These are phyloP conservation scores for Naematelia encephala DNA, from an alignment of 768 basidiomycete genomes.

Conservation along the genomic window DNA sequence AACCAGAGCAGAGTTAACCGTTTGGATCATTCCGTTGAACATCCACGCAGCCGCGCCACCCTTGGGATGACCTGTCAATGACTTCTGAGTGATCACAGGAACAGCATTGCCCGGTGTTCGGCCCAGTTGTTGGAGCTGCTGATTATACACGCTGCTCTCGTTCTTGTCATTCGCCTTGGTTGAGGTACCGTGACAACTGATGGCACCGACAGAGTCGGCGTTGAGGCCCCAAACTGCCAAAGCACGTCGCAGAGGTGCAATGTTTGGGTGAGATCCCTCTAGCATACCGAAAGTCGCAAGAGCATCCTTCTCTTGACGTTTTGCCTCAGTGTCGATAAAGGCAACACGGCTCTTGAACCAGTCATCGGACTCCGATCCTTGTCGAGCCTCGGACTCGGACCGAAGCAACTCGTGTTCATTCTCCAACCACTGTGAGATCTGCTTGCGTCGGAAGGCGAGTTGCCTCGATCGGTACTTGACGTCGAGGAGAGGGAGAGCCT, in stretches of 20 bases:
- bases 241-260: constrained; percentile 89
- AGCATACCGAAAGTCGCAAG: constrained; percentile 95
- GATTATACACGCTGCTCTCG: constrained; percentile 95
- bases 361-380: constrained; percentile 57
- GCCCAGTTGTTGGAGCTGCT: constrained; percentile 80
- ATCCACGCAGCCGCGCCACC: constrained; percentile 99
- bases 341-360: constrained; percentile 74
- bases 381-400: constrained; percentile 62
- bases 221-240: constrained; percentile 95
- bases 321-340: constrained; percentile 84
- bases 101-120: constrained; percentile 95
- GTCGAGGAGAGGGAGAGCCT: constrained; percentile 75
- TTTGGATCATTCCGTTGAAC: constrained; percentile 85
- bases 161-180: constrained; percentile 80
- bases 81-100: constrained; percentile 96
- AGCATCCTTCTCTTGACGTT: constrained; percentile 85
- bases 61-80: constrained; percentile 93
- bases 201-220: constrained; percentile 75
- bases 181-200: constrained; percentile 55
- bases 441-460: constrained; percentile 87
- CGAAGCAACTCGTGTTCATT: constrained; percentile 83
- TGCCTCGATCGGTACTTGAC: constrained; percentile 88
- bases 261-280: constrained; percentile 74
- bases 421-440: constrained; percentile 89
- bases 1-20: constrained; percentile 75